Percentiles rank a stretch among this genome's conserved stretches.
Evolutionary conservation across 305 asterid species (phyloP).

Genomic region (Plantago coronopus): DNA sequence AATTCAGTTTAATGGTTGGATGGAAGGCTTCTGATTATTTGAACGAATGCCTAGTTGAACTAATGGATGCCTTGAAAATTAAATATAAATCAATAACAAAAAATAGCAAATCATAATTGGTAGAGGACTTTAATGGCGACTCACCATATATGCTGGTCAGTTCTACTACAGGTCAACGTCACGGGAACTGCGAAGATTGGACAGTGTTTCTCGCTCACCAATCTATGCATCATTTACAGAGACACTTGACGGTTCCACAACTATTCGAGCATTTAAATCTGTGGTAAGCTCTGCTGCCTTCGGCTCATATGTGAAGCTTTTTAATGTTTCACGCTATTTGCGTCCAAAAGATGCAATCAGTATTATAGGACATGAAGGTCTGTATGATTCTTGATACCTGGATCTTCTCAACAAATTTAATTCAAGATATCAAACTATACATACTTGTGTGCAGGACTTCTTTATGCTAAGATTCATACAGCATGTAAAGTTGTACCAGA

Average conservation of each 20-base stretch:
- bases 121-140: slow-evolving; percentile 3
- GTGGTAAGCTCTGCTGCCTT: slow-evolving; percentile 42
- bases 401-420: neutral
- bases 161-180: slow-evolving; percentile 95
- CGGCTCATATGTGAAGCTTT: neutral
- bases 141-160: slow-evolving; percentile 46
- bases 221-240: slow-evolving; percentile 93
- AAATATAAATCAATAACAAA: too few species aligned
- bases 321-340: neutral
- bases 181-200: slow-evolving; percentile 90
- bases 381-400: neutral
- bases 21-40: neutral
- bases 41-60: too few species aligned
- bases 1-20: neutral
- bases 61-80: too few species aligned
- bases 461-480: slow-evolving; percentile 65
- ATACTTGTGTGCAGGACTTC: slow-evolving; percentile 51
- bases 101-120: neutral
- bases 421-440: neutral
- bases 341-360: neutral
- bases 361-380: neutral
- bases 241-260: slow-evolving; percentile 87
- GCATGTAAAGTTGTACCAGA: slow-evolving; percentile 64
- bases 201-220: slow-evolving; percentile 96
- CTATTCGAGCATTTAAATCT: slow-evolving; percentile 78